phyloP scores from a whole-genome alignment of 1,139 yeast genomes.

The Suhomyces yuchorum region DNA sequence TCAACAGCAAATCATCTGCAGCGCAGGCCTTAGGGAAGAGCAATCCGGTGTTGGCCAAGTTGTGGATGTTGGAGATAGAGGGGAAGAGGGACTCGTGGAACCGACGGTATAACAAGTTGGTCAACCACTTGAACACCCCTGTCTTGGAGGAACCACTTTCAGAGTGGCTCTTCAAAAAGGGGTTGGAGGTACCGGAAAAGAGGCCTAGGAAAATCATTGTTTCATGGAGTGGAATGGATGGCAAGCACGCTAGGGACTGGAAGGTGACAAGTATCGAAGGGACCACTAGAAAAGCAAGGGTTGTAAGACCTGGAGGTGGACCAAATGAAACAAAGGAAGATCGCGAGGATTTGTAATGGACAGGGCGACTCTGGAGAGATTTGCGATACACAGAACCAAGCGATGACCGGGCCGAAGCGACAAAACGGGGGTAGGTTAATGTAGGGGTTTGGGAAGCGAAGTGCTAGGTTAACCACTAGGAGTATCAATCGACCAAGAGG shows the following conservation, averaged over 20 bases:
- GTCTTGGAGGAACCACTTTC: conserved; percentile 1
- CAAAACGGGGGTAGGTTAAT: background rate
- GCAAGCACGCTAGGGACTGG: background rate
- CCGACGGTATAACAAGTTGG: conserved; percentile 16
- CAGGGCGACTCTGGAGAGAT: background rate
- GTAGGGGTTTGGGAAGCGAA: background rate
- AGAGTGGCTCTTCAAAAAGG: background rate
- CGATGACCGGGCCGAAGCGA: background rate
- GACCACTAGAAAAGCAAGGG: background rate
- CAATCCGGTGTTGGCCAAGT: conserved; percentile 13
- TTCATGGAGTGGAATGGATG: conserved; percentile 1
- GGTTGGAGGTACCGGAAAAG: conserved; percentile 4
- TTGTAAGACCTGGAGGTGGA: background rate
- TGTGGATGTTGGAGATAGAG: conserved; percentile 12
- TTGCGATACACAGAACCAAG: background rate
- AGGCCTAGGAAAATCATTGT: conserved; percentile 14
- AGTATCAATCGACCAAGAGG: too few species aligned
- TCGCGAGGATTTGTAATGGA: background rate
- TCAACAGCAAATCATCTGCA: conserved; percentile 21
- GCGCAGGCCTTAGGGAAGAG: conserved; percentile 20
- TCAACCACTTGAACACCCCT: conserved; percentile 19
- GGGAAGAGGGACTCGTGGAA: conserved; percentile 15
- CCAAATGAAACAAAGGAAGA: background rate
- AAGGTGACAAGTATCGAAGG: background rate
- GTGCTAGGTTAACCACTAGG: background rate